A percentile compares a stretch with the other conserved stretches of the same genome.
Conservation (phyloP, 306 rosid species). For the Castanea crenata region DNA sequence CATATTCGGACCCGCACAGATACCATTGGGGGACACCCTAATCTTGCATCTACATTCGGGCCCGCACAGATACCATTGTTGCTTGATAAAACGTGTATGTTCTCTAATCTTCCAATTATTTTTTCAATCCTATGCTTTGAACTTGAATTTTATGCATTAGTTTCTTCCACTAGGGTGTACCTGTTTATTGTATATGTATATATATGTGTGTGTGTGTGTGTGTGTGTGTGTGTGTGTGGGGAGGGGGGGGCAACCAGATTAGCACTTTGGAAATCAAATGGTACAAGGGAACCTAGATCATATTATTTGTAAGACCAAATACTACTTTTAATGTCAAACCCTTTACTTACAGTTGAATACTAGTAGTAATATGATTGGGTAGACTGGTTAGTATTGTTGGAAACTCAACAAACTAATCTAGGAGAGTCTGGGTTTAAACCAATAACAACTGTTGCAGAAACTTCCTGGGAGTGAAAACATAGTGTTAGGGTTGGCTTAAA, state of each 20-base stretch:
- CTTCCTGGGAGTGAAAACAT: not conserved
- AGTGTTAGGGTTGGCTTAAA: not conserved
- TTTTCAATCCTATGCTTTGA: not conserved
- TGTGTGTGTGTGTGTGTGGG: no score
- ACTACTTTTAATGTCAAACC: not conserved
- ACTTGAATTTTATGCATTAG: not conserved
- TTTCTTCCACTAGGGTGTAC: not conserved
- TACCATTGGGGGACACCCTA: not conserved
- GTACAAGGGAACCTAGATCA: not conserved
- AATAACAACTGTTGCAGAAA: not conserved
- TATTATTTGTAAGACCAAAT: not conserved
- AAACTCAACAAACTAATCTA: no score
- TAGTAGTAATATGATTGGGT: not conserved
- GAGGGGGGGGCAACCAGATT: not conserved
- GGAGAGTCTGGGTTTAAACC: no score
- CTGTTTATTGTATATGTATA: not conserved
- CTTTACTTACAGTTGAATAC: not conserved
- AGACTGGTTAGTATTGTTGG: not conserved
- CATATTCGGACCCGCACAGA: not conserved
- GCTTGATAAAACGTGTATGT: not conserved
- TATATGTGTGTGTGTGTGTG: no score
- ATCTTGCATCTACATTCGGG: not conserved
- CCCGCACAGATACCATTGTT: no score
- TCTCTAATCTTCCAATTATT: not conserved
- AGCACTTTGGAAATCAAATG: not conserved